Conservation (phyloP, 2,329 filamentous ascomycete genomes). For the Fonsecaea erecta region DNA sequence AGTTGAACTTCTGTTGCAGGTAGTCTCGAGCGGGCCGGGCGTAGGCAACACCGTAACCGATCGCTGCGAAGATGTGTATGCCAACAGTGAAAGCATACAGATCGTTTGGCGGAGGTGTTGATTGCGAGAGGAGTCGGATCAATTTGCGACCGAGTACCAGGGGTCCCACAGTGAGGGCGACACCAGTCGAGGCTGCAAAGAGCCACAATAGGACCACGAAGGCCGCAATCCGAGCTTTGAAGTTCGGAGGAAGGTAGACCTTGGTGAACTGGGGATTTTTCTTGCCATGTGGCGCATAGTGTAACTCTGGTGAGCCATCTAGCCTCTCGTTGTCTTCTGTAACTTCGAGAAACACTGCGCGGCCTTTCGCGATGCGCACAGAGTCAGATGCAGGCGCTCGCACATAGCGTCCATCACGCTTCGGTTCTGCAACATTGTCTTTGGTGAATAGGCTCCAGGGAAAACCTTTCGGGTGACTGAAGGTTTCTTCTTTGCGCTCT, state of each 20-base stretch:
- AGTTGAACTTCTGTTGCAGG: constrained; percentile 24
- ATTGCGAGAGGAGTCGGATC: constrained; percentile 73
- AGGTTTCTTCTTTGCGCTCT: constrained; percentile 76
- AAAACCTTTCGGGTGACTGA: constrained; percentile 54
- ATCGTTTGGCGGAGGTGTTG: constrained; percentile 80
- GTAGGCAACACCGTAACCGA: constrained; percentile 66
- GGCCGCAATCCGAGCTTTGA: constrained; percentile 75
- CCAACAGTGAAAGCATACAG: constrained; percentile 95
- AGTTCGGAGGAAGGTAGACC: constrained; percentile 83
- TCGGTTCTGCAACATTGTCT: constrained; percentile 31
- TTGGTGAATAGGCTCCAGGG: constrained; percentile 53
- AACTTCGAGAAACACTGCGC: constrained; percentile 78
- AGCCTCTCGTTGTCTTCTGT: constrained; percentile 67
- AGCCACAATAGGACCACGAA: constrained; percentile 93
- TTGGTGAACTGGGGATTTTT: constrained; percentile 67
- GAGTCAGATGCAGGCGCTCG: constrained; percentile 94
- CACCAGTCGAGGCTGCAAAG: constrained; percentile 86
- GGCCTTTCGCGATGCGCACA: constrained; percentile 87
- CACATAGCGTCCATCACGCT: constrained; percentile 76
- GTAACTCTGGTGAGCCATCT: constrained; percentile 61
- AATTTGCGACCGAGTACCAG: constrained; percentile 81
- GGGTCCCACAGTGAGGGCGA: constrained; percentile 83
- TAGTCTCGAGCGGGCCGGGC: constrained; percentile 33
- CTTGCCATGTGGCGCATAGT: constrained; percentile 64
- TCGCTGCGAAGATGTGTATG: constrained; percentile 75